phyloP scores from a whole-genome alignment of 2,329 filamentous ascomycete species.

The Fusarium temperatum region DNA sequence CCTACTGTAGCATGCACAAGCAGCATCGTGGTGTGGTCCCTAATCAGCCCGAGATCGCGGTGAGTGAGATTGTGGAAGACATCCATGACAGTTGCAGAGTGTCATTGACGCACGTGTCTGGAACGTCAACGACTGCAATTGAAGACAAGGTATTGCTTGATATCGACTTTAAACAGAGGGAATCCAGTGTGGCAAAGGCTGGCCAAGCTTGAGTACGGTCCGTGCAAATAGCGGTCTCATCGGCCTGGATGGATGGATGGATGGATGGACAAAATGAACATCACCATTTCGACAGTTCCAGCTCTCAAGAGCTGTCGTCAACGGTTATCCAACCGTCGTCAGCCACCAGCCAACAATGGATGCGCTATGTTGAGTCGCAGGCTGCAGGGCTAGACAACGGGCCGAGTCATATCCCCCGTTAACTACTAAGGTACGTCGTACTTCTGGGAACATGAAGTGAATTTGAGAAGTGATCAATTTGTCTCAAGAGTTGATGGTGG shows the following conservation, averaged over 20 bases:
- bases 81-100: background rate
- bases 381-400: background rate
- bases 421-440: background rate
- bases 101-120: background rate
- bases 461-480: constrained; percentile 9
- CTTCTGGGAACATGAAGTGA: background rate
- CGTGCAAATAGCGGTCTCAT: constrained; percentile 19
- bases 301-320: background rate
- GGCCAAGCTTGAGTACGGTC: background rate
- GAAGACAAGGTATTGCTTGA: constrained; percentile 6
- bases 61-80: constrained; percentile 31
- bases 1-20: constrained; percentile 12
- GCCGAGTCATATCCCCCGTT: constrained; percentile 14
- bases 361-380: background rate
- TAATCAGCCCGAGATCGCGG: constrained; percentile 39
- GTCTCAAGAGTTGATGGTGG: background rate
- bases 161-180: background rate
- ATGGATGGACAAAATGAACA: background rate
- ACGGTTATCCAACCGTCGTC: background rate
- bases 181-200: background rate
- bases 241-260: background rate
- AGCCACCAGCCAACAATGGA: background rate
- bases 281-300: background rate
- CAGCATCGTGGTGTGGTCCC: constrained; percentile 20
- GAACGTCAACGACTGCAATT: background rate